phyloP scores from a whole-genome alignment of 306 rosid genomes.

The Rosa persica region DNA sequence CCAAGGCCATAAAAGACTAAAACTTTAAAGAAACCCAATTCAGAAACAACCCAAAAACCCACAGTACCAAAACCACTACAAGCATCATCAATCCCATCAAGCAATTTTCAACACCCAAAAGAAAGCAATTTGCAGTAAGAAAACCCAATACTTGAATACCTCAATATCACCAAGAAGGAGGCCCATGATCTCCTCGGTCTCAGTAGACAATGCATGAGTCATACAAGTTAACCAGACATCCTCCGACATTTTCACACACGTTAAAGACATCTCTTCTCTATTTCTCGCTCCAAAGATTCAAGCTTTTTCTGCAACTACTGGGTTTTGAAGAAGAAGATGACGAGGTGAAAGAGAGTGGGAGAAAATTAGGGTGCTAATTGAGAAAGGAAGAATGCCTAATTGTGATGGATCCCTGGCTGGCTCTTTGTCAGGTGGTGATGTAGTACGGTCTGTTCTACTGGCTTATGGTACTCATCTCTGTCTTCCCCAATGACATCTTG shows the following conservation, averaged over 20 bases:
- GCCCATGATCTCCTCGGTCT: conserved; percentile 99
- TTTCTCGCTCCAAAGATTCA: conserved; percentile 5
- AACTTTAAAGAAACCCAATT: conserved; percentile 18
- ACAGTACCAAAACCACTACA: background rate
- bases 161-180: conserved; percentile 95
- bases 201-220: conserved; percentile 95
- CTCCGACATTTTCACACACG: conserved; percentile 84
- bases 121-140: background rate
- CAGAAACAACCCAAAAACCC: conserved; percentile 9
- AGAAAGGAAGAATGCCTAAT: too few relatives aligned
- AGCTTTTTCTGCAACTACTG: background rate
- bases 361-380: background rate
- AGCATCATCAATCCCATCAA: conserved; percentile 12
- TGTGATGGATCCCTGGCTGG: background rate
- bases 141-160: conserved; percentile 34
- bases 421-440: background rate
- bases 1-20: background rate
- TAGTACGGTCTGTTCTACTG: background rate
- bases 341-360: background rate
- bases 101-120: conserved; percentile 15
- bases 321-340: background rate
- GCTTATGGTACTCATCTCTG: background rate
- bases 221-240: conserved; percentile 93
- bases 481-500: background rate
- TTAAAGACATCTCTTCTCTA: conserved; percentile 59